Percentiles rank a stretch among this genome's conserved stretches.
Conservation (phyloP, 2,329 filamentous ascomycete genomes). For the Fusarium nematophilum region DNA sequence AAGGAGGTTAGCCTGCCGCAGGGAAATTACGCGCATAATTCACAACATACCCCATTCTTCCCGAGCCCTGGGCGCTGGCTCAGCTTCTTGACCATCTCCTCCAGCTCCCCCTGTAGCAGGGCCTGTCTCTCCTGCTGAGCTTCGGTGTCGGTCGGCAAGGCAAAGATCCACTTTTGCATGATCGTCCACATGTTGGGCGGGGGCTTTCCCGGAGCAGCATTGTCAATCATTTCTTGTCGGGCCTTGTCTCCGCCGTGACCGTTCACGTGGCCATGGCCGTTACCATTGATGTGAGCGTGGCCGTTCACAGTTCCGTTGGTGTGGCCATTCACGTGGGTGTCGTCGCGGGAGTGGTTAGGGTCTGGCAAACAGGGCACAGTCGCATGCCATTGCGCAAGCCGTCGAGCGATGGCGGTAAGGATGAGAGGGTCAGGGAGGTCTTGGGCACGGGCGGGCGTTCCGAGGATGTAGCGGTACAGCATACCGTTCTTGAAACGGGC, state of each 20-base stretch:
- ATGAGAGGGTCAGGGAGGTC: conserved; percentile 82
- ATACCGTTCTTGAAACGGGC: conserved; percentile 96
- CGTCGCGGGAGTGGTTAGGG: conserved; percentile 33
- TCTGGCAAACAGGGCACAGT: conserved; percentile 68
- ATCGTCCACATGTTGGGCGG: conserved; percentile 94
- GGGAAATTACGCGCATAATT: neutral
- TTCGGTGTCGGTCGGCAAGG: conserved; percentile 79
- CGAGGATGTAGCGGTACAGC: conserved; percentile 90
- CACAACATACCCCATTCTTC: conserved; percentile 72
- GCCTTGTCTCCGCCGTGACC: conserved; percentile 40
- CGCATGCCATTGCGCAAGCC: conserved; percentile 94
- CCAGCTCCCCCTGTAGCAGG: conserved; percentile 79
- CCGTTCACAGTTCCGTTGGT: conserved; percentile 47
- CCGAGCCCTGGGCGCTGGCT: conserved; percentile 83
- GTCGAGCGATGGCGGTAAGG: conserved; percentile 84
- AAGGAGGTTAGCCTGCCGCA: conserved; percentile 26
- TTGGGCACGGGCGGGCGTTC: conserved; percentile 80
- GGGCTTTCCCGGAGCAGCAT: conserved; percentile 73
- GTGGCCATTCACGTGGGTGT: conserved; percentile 48
- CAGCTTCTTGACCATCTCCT: conserved; percentile 75
- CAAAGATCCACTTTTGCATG: conserved; percentile 94
- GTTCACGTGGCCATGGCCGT: conserved; percentile 49
- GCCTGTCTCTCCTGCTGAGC: conserved; percentile 75
- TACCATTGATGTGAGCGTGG: conserved; percentile 46
- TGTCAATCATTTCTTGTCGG: conserved; percentile 57